Evolutionary conservation across 2,329 filamentous ascomycete species (phyloP), one percentile per base, ranked within the genome.

Genomic region (Pseudogymnoascus sp.): DNA sequence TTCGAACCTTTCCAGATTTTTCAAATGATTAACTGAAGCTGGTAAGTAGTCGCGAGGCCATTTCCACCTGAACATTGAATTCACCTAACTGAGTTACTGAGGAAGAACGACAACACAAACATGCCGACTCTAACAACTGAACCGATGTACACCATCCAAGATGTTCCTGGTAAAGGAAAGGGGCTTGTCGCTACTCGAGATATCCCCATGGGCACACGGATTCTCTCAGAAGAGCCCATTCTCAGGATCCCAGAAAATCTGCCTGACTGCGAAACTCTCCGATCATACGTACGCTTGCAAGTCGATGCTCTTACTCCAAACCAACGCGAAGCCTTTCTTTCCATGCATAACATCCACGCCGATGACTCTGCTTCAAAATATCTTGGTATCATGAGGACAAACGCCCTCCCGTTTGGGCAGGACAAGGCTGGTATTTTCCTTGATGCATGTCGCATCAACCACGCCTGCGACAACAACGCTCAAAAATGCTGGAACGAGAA

Each of bases 151-250:
- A 5, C 38, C n/a, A 18, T 40, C 38, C n/a, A 40, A 10, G 38
- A 40, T 18, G 7, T 40, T 40, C n/a, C 38, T 40, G 75, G 71
- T 16, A 77, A 75, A 69, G 77, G 78, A n/a, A 77, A 75, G 69
- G 77, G 78, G 6, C 70, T 80, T 5, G 65, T 79, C 59, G 76
- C 78, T 8, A 71, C 42, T 5, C 59, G 65, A 21, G 66, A 73
- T 56, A 78, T 79, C 63, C 62, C 70, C 2, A 74, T 68, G 63
- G 77, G 77, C 46, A 77, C 74, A 7, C 70, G 74, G 25, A 75
- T 80, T 62, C 66, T 79, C 31, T 73, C 68, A 16, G 77, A 80
- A 79, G 63, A 69, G 4, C 73, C 77, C 2, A 67, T 78, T 42
- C 69, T 80, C 65, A 76, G 70, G 36, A 61, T 69, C 4, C 34